phyloP scores from a whole-genome alignment of 495 filamentous ascomycete species.

The Symbiotaphrina buchneri region DNA sequence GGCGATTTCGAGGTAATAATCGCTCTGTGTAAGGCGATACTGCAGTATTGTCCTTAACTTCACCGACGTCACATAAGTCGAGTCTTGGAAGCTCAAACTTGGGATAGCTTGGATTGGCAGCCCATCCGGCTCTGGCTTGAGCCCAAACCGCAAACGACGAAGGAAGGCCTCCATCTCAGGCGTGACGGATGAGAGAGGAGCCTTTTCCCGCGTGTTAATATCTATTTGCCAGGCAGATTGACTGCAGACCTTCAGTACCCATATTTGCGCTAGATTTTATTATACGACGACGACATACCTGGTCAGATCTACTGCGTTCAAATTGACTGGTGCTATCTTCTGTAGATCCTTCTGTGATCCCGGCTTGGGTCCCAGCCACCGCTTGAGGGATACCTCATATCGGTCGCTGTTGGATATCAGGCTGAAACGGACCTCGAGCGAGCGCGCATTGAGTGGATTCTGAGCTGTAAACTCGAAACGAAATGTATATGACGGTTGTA shows the following conservation, averaged over 20 bases:
- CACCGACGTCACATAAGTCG: too few species aligned
- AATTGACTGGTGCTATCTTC: neutral
- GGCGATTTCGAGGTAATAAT: conserved; percentile 23
- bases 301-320: conserved; percentile 2
- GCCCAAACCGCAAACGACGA: too few species aligned
- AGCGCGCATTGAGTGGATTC: conserved; percentile 7
- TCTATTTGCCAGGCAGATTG: conserved; percentile 17
- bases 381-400: conserved; percentile 6
- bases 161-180: conserved; percentile 9
- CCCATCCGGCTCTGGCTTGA: too few species aligned
- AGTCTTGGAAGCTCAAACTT: too few species aligned
- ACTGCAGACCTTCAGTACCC: conserved; percentile 6
- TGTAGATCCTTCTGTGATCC: too few species aligned
- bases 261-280: too few species aligned
- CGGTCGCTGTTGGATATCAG: neutral
- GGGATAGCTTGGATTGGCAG: too few species aligned
- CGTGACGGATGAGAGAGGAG: conserved; percentile 9
- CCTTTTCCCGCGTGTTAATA: conserved; percentile 12
- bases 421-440: conserved; percentile 12
- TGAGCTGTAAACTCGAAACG: conserved; percentile 19
- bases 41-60: conserved; percentile 25
- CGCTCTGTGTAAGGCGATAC: conserved; percentile 21
- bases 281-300: neutral
- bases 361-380: too few species aligned
- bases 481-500: conserved; percentile 15